These are phyloP conservation scores for Aspergillus glaucus DNA, from an alignment of 2,329 filamentous ascomycete genomes.

Conservation along the genomic window DNA sequence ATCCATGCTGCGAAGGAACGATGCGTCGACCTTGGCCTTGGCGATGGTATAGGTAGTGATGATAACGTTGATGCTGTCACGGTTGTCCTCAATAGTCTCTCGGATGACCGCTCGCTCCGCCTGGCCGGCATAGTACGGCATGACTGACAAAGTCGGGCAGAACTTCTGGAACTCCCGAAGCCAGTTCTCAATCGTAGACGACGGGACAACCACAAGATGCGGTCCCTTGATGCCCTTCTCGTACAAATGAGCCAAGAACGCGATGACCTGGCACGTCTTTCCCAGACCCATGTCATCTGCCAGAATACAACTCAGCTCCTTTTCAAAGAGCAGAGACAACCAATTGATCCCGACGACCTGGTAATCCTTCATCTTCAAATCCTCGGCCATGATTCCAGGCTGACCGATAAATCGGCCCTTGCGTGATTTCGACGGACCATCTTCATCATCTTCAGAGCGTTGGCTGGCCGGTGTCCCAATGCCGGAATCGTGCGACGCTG, in stretches of 20 bases:
- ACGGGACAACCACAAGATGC: slow-evolving; percentile 83
- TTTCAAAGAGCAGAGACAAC: slow-evolving; percentile 76
- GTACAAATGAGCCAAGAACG: slow-evolving; percentile 77
- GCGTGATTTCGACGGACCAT: slow-evolving; percentile 30
- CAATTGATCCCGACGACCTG: slow-evolving; percentile 93
- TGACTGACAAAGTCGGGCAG: slow-evolving; percentile 67
- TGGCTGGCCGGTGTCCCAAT: slow-evolving; percentile 56
- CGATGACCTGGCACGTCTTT: slow-evolving; percentile 95
- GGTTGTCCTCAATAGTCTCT: slow-evolving; percentile 58
- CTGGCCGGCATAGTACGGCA: slow-evolving; percentile 66
- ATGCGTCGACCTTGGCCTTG: slow-evolving; percentile 54
- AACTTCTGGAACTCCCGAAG: slow-evolving; percentile 83
- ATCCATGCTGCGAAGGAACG: slow-evolving; percentile 55
- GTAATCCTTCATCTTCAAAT: slow-evolving; percentile 80
- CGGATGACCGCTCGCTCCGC: slow-evolving; percentile 62
- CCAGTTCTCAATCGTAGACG: slow-evolving; percentile 95
- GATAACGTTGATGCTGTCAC: slow-evolving; percentile 61
- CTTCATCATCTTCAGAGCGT: slow-evolving; percentile 42
- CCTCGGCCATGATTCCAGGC: slow-evolving; percentile 68
- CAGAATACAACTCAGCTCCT: slow-evolving; percentile 77
- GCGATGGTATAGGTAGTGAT: slow-evolving; percentile 68
- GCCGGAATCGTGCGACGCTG: slow-evolving; percentile 55
- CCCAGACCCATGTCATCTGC: slow-evolving; percentile 95
- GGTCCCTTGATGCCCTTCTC: slow-evolving; percentile 62
- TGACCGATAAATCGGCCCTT: slow-evolving; percentile 53